phyloP scores from a whole-genome alignment of 257 asterid genomes.

The Solanum virginianum region DNA sequence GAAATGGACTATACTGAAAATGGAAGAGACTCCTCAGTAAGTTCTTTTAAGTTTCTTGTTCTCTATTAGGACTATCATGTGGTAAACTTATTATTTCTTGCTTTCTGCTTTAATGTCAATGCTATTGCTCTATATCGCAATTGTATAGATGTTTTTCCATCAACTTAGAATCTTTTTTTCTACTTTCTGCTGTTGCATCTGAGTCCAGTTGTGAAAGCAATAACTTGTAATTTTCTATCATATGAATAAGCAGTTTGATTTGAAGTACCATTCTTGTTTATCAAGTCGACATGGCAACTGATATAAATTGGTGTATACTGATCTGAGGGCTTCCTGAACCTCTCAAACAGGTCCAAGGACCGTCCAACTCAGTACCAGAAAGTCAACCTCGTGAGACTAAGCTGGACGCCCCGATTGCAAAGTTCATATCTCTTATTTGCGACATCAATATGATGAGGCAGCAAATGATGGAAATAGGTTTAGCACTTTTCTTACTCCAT shows the following conservation, averaged over 20 bases:
- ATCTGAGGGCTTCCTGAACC: not conserved
- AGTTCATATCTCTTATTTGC: slow-evolving; percentile 83
- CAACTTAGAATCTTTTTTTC: not conserved
- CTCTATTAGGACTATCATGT: slow-evolving; percentile 1
- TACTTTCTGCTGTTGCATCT: slow-evolving; percentile 1
- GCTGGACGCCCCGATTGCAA: slow-evolving; percentile 66
- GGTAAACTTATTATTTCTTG: not conserved
- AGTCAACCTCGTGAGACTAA: slow-evolving; percentile 55
- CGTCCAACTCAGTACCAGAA: slow-evolving; percentile 11
- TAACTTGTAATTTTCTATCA: not conserved
- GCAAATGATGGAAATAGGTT: slow-evolving; percentile 95
- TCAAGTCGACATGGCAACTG: not conserved
- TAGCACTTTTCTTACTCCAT: not conserved
- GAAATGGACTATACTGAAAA: slow-evolving; percentile 87
- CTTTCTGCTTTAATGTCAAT: not conserved
- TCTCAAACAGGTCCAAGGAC: slow-evolving; percentile 31
- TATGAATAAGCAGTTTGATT: not conserved
- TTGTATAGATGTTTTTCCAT: not conserved
- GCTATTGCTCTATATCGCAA: not conserved
- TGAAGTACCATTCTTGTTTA: not conserved
- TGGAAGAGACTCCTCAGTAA: slow-evolving; percentile 38
- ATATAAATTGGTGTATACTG: not conserved
- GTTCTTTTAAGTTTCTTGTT: slow-evolving; percentile 17
- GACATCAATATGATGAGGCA: slow-evolving; percentile 90
- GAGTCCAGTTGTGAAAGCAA: not conserved